Evolutionary conservation across 192 early-diverging fungal species (phyloP).

Genomic region (Backusella morwellensis): DNA sequence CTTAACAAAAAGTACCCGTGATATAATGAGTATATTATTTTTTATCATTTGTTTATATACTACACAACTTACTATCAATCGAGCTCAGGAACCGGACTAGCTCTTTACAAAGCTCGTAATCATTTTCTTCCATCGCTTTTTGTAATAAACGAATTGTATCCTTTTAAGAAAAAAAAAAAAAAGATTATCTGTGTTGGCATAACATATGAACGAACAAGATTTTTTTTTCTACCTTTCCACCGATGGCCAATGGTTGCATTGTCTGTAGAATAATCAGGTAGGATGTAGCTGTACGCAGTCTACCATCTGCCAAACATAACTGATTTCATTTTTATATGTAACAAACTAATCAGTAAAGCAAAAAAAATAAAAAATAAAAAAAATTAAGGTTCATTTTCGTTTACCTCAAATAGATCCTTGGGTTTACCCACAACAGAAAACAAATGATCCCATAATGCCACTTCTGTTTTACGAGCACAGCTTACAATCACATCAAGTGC

Average conservation of each 20-base stretch:
- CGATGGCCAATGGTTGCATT: conserved; percentile 68
- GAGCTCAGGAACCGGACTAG: conserved; percentile 76
- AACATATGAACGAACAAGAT: too few relatives aligned
- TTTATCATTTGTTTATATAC: background rate
- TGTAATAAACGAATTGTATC: conserved; percentile 70
- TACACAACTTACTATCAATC: conserved; percentile 60
- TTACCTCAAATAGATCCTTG: conserved; percentile 79
- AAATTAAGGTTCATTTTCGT: background rate
- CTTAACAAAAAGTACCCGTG: conserved; percentile 21
- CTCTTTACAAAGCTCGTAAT: conserved; percentile 81
- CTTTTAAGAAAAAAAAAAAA: conserved; percentile 21
- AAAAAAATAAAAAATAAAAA: conserved; percentile 5
- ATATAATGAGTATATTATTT: background rate
- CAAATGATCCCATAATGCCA: conserved; percentile 84
- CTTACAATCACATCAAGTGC: conserved; percentile 88
- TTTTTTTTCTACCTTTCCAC: conserved; percentile 48
- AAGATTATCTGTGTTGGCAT: background rate
- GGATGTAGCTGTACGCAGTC: conserved; percentile 84
- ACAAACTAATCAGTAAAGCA: background rate
- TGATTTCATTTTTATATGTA: conserved; percentile 23
- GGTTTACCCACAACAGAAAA: conserved; percentile 86
- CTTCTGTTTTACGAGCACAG: conserved; percentile 97
- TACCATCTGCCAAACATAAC: conserved; percentile 66
- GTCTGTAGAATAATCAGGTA: conserved; percentile 93
- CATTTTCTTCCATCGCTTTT: conserved; percentile 67